Conservation (phyloP, 2,329 filamentous ascomycete genomes). For the Basipetospora chlamydospora region DNA sequence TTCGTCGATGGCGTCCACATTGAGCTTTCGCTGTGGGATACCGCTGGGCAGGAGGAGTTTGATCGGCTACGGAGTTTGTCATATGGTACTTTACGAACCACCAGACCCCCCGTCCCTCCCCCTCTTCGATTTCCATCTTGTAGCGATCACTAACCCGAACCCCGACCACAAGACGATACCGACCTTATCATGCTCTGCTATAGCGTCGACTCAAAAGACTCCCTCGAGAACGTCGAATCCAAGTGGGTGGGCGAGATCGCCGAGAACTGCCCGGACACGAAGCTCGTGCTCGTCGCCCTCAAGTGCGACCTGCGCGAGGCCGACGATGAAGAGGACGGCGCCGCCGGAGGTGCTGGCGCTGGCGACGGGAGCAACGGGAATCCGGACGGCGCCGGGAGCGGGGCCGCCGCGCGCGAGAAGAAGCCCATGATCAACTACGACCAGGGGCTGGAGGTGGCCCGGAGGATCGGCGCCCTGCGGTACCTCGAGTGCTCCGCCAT, state of each 20-base stretch:
- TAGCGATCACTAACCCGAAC: conserved; percentile 7
- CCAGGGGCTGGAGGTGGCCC: conserved; percentile 77
- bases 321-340: conserved; percentile 49
- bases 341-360: conserved; percentile 34
- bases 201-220: conserved; percentile 90
- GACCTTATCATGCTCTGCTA: conserved; percentile 99
- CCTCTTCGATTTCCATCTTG: background rate
- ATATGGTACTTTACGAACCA: too few species aligned
- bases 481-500: conserved; percentile 98
- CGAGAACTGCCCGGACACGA: conserved; percentile 92
- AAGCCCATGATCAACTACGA: conserved; percentile 76
- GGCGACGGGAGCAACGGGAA: too few species aligned
- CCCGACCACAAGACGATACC: conserved; percentile 54
- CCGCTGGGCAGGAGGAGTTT: conserved; percentile 97
- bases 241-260: conserved; percentile 98
- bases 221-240: conserved; percentile 92
- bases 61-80: conserved; percentile 88
- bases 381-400: conserved; percentile 15
- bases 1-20: conserved; percentile 97
- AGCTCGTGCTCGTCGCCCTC: conserved; percentile 84
- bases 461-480: conserved; percentile 79
- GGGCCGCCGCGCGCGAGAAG: conserved; percentile 35
- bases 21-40: conserved; percentile 96
- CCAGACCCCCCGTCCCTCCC: background rate
- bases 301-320: conserved; percentile 92